These are phyloP conservation scores for Alternaria triticina DNA, from an alignment of 2,329 filamentous ascomycete genomes.

Conservation along the genomic window DNA sequence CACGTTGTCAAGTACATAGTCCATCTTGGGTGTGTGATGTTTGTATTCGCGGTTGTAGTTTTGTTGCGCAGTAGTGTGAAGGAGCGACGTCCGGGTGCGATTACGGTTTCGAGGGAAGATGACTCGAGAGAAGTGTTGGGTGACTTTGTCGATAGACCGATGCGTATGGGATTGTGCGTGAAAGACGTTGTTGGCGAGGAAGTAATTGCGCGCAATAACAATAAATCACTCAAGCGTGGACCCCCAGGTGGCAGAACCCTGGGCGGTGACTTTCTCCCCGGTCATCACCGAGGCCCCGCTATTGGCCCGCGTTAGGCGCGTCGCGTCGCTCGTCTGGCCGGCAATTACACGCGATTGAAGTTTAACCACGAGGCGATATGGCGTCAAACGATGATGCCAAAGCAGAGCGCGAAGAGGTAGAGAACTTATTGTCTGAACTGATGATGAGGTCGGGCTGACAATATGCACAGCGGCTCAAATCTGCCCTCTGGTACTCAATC, in stretches of 20 bases:
- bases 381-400: constrained; percentile 32
- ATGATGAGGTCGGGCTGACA: not conserved
- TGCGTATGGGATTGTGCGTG: not conserved
- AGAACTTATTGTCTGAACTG: not conserved
- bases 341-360: not conserved
- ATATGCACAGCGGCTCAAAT: constrained; percentile 54
- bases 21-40: constrained; percentile 14
- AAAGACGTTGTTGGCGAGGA: not conserved
- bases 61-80: not conserved
- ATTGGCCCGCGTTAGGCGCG: constrained; percentile 22
- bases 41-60: not conserved
- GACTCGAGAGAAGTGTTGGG: not conserved
- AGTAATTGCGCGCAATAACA: constrained; percentile 4
- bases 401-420: constrained; percentile 42
- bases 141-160: not conserved
- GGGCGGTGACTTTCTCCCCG: constrained; percentile 14
- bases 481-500: constrained; percentile 51
- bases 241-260: constrained; percentile 12
- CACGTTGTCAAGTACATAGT: constrained; percentile 33
- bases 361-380: constrained; percentile 23
- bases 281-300: constrained; percentile 23
- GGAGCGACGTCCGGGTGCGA: not conserved
- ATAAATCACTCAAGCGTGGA: constrained; percentile 17
- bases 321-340: constrained; percentile 18
- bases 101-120: not conserved